Percentiles rank a stretch among this genome's conserved stretches.
Evolutionary conservation across 2,329 filamentous ascomycete species (phyloP).

Genomic region (Arthroderma sp.): DNA sequence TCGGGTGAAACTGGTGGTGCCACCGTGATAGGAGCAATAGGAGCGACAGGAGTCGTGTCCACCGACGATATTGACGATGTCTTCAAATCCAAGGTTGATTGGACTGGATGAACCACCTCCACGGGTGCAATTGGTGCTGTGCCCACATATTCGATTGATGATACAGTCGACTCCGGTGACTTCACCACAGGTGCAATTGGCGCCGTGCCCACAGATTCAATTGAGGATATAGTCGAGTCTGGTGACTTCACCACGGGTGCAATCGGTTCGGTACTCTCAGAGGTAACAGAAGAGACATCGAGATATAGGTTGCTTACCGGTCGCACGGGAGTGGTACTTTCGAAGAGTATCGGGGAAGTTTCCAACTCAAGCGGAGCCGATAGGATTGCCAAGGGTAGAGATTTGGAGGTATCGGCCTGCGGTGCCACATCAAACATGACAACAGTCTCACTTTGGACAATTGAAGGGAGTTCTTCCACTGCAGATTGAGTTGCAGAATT

Average conservation of each 20-base stretch:
- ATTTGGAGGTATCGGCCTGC: neutral
- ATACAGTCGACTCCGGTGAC: conserved; percentile 8
- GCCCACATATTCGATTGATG: conserved; percentile 20
- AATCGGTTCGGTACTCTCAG: conserved; percentile 21
- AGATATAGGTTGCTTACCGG: conserved; percentile 25
- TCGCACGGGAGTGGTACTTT: conserved; percentile 24
- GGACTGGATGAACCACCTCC: too few relatives aligned
- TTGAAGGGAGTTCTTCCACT: conserved; percentile 20
- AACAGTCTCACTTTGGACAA: conserved; percentile 15
- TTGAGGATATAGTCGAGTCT: conserved; percentile 15
- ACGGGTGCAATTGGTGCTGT: conserved; percentile 17
- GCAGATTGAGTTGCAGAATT: conserved; percentile 32
- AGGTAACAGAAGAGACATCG: conserved; percentile 20
- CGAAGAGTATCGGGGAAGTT: conserved; percentile 20
- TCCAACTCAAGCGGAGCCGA: conserved; percentile 16
- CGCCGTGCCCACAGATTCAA: conserved; percentile 20
- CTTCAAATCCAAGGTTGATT: too few relatives aligned
- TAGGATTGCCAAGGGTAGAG: neutral
- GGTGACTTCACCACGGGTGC: neutral
- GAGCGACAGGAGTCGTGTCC: too few relatives aligned
- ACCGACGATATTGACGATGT: too few relatives aligned
- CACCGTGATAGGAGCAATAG: too few relatives aligned
- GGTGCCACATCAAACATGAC: conserved; percentile 15
- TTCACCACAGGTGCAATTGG: conserved; percentile 12
- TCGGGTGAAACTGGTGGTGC: too few relatives aligned